Conservation (phyloP, 2,329 filamentous ascomycete genomes). For the Rutstroemia sydowiana region DNA sequence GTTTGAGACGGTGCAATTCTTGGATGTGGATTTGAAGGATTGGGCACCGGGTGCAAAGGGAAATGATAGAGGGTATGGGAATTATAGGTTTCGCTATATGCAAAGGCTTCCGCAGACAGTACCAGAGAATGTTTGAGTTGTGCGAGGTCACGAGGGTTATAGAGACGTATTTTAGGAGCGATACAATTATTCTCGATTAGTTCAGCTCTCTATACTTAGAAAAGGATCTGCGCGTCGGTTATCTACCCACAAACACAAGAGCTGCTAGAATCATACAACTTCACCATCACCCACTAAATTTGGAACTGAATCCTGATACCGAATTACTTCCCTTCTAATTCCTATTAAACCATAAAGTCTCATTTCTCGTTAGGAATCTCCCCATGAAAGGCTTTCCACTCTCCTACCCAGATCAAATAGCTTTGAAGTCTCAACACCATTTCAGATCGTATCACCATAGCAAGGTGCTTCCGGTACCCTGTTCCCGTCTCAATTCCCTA, state of each 20-base stretch:
- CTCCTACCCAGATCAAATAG: not conserved
- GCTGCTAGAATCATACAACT: not conserved
- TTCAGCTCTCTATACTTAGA: no score
- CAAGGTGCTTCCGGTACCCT: no score
- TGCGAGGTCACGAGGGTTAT: not conserved
- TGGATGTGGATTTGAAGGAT: slow-evolving; percentile 6
- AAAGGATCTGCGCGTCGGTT: no score
- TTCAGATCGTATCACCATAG: not conserved
- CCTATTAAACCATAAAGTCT: not conserved
- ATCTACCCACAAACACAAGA: no score
- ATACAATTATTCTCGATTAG: not conserved
- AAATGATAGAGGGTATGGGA: slow-evolving; percentile 4
- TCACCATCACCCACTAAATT: not conserved
- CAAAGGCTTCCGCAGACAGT: not conserved
- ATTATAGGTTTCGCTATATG: slow-evolving; percentile 3
- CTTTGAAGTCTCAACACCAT: not conserved
- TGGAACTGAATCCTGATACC: not conserved
- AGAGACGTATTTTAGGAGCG: not conserved
- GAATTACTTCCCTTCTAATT: not conserved
- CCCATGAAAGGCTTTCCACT: not conserved
- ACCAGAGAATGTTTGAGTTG: not conserved
- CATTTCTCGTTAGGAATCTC: not conserved
- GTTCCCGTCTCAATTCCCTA: no score
- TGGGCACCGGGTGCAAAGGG: slow-evolving; percentile 1
- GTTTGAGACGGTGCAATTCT: slow-evolving; percentile 3